These are phyloP conservation scores for Fomitopsis palustris DNA, from an alignment of 1,284 basidiomycete species.

Conservation along the genomic window DNA sequence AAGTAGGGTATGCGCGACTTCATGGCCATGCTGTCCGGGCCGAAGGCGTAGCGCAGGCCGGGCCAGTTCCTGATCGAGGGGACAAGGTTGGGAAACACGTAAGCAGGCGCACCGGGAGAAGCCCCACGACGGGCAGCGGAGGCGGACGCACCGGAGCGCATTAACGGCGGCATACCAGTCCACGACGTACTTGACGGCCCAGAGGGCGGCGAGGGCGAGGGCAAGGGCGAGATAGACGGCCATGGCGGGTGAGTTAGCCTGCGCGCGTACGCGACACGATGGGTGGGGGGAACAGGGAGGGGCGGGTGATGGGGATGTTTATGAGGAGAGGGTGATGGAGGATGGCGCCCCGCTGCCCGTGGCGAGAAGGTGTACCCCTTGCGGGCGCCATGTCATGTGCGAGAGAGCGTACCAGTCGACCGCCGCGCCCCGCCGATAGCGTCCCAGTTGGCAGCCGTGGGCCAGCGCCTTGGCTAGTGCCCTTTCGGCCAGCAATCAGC, in stretches of 20 bases:
- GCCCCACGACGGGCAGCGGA: not conserved
- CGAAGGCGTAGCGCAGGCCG: constrained; percentile 18
- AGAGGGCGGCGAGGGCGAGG: not conserved
- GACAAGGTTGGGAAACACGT: not conserved
- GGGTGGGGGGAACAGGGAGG: not conserved
- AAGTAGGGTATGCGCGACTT: constrained; percentile 15
- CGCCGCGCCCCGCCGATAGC: not conserved
- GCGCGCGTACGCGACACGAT: not conserved
- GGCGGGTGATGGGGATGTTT: not conserved
- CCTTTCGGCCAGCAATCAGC: no score
- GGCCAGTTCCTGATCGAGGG: constrained; percentile 14
- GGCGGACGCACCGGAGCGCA: constrained; percentile 1
- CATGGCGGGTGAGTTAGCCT: not conserved
- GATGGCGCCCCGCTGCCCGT: not conserved
- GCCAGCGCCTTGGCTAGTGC: no score
- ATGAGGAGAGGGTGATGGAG: not conserved
- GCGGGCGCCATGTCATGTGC: not conserved
- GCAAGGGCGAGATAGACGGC: not conserved
- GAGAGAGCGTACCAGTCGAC: not conserved
- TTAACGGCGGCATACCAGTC: not conserved
- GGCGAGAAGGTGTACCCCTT: not conserved
- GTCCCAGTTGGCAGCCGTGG: not conserved
- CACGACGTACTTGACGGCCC: not conserved
- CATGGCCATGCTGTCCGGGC: constrained; percentile 10
- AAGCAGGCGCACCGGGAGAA: not conserved